phyloP scores from a whole-genome alignment of 2,329 filamentous ascomycete species.

The Colletotrichum acutatum region DNA sequence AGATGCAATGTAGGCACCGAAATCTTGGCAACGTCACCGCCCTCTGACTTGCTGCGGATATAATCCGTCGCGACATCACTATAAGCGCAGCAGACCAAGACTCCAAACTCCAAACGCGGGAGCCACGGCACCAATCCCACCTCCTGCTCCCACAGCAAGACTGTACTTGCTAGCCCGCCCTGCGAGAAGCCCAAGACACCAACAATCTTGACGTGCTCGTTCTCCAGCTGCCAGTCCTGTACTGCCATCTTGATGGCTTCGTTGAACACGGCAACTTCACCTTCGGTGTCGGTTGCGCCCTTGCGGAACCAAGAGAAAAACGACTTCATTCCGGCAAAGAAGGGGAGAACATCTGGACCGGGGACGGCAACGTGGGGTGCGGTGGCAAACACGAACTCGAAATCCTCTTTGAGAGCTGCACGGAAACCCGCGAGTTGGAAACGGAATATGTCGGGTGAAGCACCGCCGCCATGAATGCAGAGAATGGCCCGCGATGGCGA shows the following conservation, averaged over 20 bases:
- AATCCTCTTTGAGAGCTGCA: conserved; percentile 1
- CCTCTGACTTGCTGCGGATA: background rate
- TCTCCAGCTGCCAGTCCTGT: background rate
- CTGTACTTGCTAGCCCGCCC: background rate
- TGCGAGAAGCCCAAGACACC: conserved; percentile 13
- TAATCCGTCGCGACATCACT: background rate
- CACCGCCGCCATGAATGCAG: conserved; percentile 6
- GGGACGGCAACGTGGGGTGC: conserved; percentile 2
- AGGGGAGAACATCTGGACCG: conserved; percentile 13
- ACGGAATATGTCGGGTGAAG: conserved; percentile 7
- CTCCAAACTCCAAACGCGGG: conserved; percentile 7
- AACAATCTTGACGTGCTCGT: background rate
- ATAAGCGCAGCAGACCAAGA: conserved; percentile 8
- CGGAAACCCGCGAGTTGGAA: conserved; percentile 4
- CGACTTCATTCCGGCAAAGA: conserved; percentile 2
- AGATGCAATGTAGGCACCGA: conserved; percentile 5
- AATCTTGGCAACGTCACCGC: background rate
- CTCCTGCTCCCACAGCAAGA: conserved; percentile 1
- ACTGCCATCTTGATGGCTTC: conserved; percentile 1
- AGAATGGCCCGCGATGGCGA: conserved; percentile 2
- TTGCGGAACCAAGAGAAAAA: conserved; percentile 12
- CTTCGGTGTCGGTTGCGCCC: background rate
- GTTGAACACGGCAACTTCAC: conserved; percentile 3
- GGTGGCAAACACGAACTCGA: conserved; percentile 7
- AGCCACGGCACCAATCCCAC: background rate